phyloP scores from a whole-genome alignment of 768 basidiomycete genomes.

The Boletellus emodensis region DNA sequence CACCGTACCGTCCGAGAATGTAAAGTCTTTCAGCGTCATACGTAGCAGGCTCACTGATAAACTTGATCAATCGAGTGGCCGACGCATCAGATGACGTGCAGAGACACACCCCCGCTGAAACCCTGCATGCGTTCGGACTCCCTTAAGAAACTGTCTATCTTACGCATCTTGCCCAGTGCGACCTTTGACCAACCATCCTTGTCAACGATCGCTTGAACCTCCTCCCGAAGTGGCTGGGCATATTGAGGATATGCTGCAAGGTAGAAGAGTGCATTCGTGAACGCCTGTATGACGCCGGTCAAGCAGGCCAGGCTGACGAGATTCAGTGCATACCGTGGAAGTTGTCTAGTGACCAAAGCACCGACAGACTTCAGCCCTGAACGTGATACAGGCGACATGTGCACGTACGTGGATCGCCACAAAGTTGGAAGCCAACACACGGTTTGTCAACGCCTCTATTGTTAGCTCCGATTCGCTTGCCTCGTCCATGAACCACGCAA shows the following conservation, averaged over 20 bases:
- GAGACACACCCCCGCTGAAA: slow-evolving; percentile 21
- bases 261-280: slow-evolving; percentile 33
- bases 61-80: background rate
- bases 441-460: slow-evolving; percentile 20
- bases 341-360: slow-evolving; percentile 15
- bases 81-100: background rate
- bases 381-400: background rate
- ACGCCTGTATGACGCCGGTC: slow-evolving; percentile 16
- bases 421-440: slow-evolving; percentile 9
- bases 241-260: slow-evolving; percentile 35
- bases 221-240: slow-evolving; percentile 33
- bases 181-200: slow-evolving; percentile 28
- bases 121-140: slow-evolving; percentile 34
- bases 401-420: slow-evolving; percentile 2
- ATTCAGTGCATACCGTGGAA: slow-evolving; percentile 6
- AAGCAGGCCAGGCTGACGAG: background rate
- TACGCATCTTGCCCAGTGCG: slow-evolving; percentile 27
- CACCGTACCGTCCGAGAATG: slow-evolving; percentile 38
- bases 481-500: slow-evolving; percentile 30
- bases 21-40: slow-evolving; percentile 29
- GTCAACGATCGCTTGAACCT: slow-evolving; percentile 30
- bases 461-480: slow-evolving; percentile 17
- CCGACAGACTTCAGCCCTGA: background rate
- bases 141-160: slow-evolving; percentile 39
- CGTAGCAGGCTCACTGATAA: slow-evolving; percentile 29